Conservation (phyloP, 345 rosid species). For the Raphanus raphanistrum region DNA sequence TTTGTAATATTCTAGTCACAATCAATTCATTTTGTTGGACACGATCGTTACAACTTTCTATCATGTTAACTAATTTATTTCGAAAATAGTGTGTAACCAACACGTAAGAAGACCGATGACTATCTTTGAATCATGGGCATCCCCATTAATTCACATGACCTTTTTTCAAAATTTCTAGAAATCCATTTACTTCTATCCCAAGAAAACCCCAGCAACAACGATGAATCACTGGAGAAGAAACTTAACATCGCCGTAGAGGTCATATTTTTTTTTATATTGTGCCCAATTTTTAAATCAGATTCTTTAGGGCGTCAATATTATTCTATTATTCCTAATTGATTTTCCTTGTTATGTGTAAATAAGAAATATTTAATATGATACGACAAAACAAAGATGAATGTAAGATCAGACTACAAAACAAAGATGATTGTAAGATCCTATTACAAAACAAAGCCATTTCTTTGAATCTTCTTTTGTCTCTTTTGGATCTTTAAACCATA, state of each 20-base stretch:
- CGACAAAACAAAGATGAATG: background rate
- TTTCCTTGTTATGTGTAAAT: background rate
- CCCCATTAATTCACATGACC: background rate
- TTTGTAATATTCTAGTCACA: conserved; percentile 9
- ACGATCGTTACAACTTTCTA: conserved; percentile 26
- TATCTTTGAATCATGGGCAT: conserved; percentile 12
- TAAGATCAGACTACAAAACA: background rate
- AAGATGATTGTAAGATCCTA: background rate
- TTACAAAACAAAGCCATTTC: background rate
- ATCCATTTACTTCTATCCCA: conserved; percentile 23
- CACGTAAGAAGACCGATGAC: conserved; percentile 12
- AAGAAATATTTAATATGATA: background rate
- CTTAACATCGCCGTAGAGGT: background rate
- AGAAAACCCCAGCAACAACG: conserved; percentile 14
- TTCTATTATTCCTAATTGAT: background rate
- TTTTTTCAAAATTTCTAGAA: background rate
- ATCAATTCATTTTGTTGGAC: conserved; percentile 21
- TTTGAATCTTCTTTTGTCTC: background rate
- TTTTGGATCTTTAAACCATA: background rate
- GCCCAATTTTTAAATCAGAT: background rate
- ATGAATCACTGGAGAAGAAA: background rate
- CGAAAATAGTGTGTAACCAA: background rate
- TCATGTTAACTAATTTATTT: background rate
- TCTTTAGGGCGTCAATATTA: background rate
- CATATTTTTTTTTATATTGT: background rate